Evolutionary conservation across 2,329 filamentous ascomycete genomes (phyloP).

Genomic region (Calonectria henricotiae): DNA sequence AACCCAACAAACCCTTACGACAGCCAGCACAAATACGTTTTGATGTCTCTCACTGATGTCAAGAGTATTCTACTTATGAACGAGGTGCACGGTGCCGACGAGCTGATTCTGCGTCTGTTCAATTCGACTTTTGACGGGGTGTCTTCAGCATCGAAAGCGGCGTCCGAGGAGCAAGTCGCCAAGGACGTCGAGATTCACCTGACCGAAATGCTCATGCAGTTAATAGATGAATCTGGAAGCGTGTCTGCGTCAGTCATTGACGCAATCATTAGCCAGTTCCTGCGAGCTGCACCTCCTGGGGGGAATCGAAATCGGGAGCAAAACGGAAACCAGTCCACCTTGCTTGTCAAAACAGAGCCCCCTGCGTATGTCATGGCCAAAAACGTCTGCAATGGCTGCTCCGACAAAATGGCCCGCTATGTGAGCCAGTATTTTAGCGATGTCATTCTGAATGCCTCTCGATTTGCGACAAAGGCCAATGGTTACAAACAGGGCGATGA

Average conservation of each 20-base stretch:
- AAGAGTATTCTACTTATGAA: conserved; percentile 95
- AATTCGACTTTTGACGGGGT: conserved; percentile 93
- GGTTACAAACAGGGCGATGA: conserved; percentile 74
- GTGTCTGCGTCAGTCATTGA: conserved; percentile 90
- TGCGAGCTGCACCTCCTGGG: conserved; percentile 85
- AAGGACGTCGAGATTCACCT: conserved; percentile 97
- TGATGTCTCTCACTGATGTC: conserved; percentile 90
- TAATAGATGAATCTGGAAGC: conserved; percentile 87
- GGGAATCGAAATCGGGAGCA: conserved; percentile 75
- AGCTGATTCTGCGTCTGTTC: conserved; percentile 86
- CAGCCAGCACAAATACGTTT: conserved; percentile 91
- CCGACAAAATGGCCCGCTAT: conserved; percentile 95
- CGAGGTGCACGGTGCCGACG: conserved; percentile 87
- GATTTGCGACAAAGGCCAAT: conserved; percentile 70
- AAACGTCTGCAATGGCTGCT: conserved; percentile 89
- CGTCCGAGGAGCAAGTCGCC: conserved; percentile 85
- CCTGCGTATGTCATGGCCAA: conserved; percentile 98
- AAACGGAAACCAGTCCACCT: conserved; percentile 85
- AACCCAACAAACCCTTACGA: conserved; percentile 93
- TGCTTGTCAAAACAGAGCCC: conserved; percentile 90
- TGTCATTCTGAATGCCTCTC: conserved; percentile 91
- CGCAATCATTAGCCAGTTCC: conserved; percentile 94
- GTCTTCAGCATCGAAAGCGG: conserved; percentile 81
- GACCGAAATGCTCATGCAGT: conserved; percentile 85
- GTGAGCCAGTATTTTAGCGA: conserved; percentile 98